A percentile compares a stretch with the other conserved stretches of the same genome.
These are phyloP conservation scores for Silybum marianum DNA, from an alignment of 129 eudicot genomes.

Conservation along the genomic window DNA sequence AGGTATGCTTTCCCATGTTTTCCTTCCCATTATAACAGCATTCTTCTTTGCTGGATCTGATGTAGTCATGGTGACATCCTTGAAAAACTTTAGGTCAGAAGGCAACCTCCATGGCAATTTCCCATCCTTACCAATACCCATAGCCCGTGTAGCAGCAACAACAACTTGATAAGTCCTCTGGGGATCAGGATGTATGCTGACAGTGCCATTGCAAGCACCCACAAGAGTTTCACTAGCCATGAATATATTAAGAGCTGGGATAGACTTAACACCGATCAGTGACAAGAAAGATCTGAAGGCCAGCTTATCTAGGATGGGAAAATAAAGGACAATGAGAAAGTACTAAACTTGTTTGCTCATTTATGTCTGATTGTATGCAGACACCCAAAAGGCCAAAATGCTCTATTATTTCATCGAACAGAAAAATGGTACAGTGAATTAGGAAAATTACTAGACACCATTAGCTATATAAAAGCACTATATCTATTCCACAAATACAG, in stretches of 20 bases:
- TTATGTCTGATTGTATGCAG: neutral
- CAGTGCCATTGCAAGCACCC: slow-evolving; percentile 43
- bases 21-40: slow-evolving; percentile 92
- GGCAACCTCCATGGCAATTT: slow-evolving; percentile 90
- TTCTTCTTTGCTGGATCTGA: slow-evolving; percentile 68
- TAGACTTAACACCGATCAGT: slow-evolving; percentile 1
- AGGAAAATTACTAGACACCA: neutral
- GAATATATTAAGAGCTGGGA: slow-evolving; percentile 23
- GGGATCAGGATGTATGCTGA: slow-evolving; percentile 32
- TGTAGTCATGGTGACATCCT: slow-evolving; percentile 67
- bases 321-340: neutral
- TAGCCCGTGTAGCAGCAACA: slow-evolving; percentile 76
- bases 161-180: slow-evolving; percentile 82
- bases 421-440: neutral
- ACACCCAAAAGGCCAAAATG: neutral
- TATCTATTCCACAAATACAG: slow-evolving; percentile 2
- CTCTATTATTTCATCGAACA: neutral
- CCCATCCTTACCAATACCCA: slow-evolving; percentile 96
- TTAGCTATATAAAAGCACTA: slow-evolving; percentile 4
- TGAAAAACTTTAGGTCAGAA: slow-evolving; percentile 81
- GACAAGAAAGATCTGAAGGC: neutral
- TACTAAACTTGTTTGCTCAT: neutral
- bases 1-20: slow-evolving; percentile 94
- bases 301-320: slow-evolving; percentile 13
- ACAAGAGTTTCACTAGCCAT: slow-evolving; percentile 54